phyloP scores from a whole-genome alignment of 345 rosid species.

The Anacardium occidentale region DNA sequence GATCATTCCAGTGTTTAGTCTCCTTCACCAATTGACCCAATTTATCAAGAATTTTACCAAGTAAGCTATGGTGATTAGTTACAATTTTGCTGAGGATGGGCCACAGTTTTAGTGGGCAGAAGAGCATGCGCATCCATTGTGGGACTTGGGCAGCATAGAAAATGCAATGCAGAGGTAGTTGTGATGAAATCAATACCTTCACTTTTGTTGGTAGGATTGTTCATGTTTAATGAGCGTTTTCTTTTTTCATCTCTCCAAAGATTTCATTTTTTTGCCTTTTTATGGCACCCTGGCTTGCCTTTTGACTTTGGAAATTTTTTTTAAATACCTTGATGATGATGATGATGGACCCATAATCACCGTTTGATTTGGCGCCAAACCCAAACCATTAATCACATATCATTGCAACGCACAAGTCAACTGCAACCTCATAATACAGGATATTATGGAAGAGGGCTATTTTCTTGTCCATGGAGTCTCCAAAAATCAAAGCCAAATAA shows the following conservation, averaged over 20 bases:
- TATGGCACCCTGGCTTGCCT: conserved; percentile 4
- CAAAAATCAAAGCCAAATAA: too few species aligned
- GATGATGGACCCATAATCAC: not conserved
- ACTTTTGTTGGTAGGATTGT: conserved; percentile 19
- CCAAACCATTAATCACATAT: not conserved
- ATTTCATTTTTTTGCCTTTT: not conserved
- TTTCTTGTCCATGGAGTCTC: not conserved
- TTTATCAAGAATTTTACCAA: too few species aligned
- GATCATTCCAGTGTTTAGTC: conserved; percentile 13
- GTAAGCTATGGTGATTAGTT: too few species aligned
- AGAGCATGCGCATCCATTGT: conserved; percentile 31
- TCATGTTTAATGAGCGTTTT: conserved; percentile 18
- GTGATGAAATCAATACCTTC: conserved; percentile 10
- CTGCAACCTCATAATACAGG: too few species aligned
- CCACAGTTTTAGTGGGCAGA: not conserved
- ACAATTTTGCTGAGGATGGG: not conserved
- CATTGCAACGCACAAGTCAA: conserved; percentile 9
- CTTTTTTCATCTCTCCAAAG: not conserved
- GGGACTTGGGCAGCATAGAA: conserved; percentile 19
- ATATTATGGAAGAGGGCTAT: too few species aligned
- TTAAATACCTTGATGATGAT: not conserved
- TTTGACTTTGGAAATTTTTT: conserved; percentile 18
- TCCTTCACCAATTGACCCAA: conserved; percentile 12
- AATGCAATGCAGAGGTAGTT: conserved; percentile 10
- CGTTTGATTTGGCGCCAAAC: conserved; percentile 28